A percentile compares a stretch with the other conserved stretches of the same genome.
Conservation (phyloP, 495 filamentous ascomycete species). For the Oleoguttula mirabilis region DNA sequence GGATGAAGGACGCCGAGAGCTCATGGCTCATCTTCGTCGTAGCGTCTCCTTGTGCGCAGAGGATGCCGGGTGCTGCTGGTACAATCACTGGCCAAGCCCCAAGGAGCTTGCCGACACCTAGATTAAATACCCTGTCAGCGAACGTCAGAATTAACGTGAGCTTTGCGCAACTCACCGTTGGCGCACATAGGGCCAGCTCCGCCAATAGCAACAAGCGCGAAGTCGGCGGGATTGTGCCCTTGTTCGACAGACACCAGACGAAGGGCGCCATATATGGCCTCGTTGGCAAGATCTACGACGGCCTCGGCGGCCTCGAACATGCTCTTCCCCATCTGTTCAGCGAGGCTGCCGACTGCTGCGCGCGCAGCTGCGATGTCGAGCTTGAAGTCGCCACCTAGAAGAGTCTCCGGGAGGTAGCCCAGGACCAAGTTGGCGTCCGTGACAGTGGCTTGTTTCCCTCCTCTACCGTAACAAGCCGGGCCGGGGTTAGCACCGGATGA, state of each 20-base stretch:
- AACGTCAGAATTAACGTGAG: too few species aligned
- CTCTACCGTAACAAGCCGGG: constrained; percentile 39
- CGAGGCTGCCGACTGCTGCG: constrained; percentile 32
- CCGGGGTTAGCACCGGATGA: constrained; percentile 39
- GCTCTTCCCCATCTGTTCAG: constrained; percentile 34
- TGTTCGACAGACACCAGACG: constrained; percentile 41
- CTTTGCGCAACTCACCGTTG: too few species aligned
- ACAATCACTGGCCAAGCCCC: constrained; percentile 42
- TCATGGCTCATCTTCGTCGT: constrained; percentile 39
- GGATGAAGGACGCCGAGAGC: constrained; percentile 35
- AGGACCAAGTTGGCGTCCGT: constrained; percentile 41
- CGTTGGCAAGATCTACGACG: constrained; percentile 39
- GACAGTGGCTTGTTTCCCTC: constrained; percentile 35
- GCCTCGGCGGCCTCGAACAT: constrained; percentile 37
- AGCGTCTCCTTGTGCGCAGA: constrained; percentile 40
- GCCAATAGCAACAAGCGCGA: constrained; percentile 41
- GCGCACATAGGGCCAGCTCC: constrained; percentile 25
- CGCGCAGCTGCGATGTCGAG: constrained; percentile 33
- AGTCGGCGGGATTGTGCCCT: constrained; percentile 41
- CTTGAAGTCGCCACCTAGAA: constrained; percentile 37
- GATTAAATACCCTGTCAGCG: too few species aligned
- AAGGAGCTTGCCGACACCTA: constrained; percentile 37
- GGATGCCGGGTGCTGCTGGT: constrained; percentile 38
- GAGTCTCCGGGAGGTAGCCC: constrained; percentile 36
- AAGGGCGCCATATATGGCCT: constrained; percentile 41